These are phyloP conservation scores for Alliaria petiolata DNA, from an alignment of 345 rosid species.

Conservation along the genomic window DNA sequence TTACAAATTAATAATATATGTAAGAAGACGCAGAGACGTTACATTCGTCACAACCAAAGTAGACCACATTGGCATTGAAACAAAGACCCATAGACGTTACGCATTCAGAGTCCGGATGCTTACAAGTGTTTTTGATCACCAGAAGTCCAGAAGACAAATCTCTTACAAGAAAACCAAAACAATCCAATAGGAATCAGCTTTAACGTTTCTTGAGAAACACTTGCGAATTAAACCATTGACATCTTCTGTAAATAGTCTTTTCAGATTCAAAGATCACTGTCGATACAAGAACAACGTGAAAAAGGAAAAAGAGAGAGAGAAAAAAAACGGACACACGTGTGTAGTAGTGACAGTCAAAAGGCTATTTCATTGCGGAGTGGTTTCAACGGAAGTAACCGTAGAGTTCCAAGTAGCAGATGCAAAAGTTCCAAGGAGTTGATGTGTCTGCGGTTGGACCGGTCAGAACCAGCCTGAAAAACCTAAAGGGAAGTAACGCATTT, in stretches of 20 bases:
- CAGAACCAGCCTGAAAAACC: conserved; percentile 68
- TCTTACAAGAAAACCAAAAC: not conserved
- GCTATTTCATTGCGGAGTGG: not conserved
- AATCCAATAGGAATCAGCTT: not conserved
- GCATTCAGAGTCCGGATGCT: not conserved
- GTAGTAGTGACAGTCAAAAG: not conserved
- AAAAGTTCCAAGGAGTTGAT: conserved; percentile 71
- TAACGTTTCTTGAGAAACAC: not conserved
- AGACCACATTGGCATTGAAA: not conserved
- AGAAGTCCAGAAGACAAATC: not conserved
- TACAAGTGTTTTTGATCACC: not conserved
- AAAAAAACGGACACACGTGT: not conserved
- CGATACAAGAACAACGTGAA: not conserved
- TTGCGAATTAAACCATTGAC: not conserved
- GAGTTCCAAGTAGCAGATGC: conserved; percentile 89
- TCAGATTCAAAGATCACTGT: not conserved
- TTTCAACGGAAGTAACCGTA: conserved; percentile 72
- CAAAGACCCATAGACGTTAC: not conserved
- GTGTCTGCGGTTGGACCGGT: conserved; percentile 69
- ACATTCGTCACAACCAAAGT: not conserved
- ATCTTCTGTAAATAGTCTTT: not conserved
- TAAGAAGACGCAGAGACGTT: not conserved
- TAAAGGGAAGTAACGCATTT: conserved; percentile 68
- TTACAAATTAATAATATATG: too few species aligned
- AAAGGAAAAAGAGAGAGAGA: too few species aligned